These are phyloP conservation scores for Penicillium corylophilum DNA, from an alignment of 2,329 filamentous ascomycete genomes.

Conservation along the genomic window DNA sequence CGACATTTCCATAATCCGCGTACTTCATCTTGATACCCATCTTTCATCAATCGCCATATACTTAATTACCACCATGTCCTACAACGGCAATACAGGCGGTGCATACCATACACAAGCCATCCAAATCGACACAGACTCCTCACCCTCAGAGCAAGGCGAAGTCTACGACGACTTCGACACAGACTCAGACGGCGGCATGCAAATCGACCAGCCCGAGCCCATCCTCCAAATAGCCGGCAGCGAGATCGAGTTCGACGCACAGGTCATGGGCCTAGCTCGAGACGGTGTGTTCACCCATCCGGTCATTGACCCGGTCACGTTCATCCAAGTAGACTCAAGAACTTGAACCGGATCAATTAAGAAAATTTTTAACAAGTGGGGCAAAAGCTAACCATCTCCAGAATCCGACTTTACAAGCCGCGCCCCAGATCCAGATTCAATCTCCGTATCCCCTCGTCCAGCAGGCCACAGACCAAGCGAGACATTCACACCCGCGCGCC, in stretches of 20 bases:
- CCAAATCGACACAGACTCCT: slow-evolving; percentile 4
- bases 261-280: slow-evolving; percentile 1
- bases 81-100: background rate
- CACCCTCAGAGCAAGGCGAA: background rate
- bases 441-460: background rate
- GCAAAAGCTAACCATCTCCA: background rate
- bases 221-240: slow-evolving; percentile 3
- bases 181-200: slow-evolving; percentile 24
- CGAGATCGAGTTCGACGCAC: slow-evolving; percentile 6
- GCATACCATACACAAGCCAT: slow-evolving; percentile 11
- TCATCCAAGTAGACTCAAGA: too few species aligned
- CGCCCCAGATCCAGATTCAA: slow-evolving; percentile 1
- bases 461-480: background rate
- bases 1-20: background rate
- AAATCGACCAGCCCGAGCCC: slow-evolving; percentile 19
- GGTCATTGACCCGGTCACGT: background rate
- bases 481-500: slow-evolving; percentile 3
- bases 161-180: slow-evolving; percentile 15
- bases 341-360: background rate
- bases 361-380: too few species aligned
- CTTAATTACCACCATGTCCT: background rate
- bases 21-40: background rate
- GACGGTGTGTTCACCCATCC: slow-evolving; percentile 3
- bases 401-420: slow-evolving; percentile 3
- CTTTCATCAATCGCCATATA: too few species aligned